phyloP scores from a whole-genome alignment of 768 basidiomycete species.

The Termitomyces sp. region DNA sequence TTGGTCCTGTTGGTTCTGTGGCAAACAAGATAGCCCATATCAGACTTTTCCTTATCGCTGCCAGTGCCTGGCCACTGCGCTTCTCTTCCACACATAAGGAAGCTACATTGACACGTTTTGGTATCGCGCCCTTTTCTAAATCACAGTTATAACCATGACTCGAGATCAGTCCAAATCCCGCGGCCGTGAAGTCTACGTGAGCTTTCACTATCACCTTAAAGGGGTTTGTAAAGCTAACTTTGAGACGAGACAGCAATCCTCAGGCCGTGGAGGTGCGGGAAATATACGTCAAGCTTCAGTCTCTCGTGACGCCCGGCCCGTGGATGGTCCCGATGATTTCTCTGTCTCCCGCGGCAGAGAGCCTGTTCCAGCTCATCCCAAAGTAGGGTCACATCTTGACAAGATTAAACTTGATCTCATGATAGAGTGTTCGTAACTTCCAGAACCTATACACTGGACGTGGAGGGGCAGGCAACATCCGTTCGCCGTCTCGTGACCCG shows the following conservation, averaged over 20 bases:
- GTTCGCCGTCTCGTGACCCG: slow-evolving; percentile 63
- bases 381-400: slow-evolving; percentile 20
- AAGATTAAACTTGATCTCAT: not conserved
- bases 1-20: not conserved
- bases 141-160: slow-evolving; percentile 15
- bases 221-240: not conserved
- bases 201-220: slow-evolving; percentile 16
- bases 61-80: slow-evolving; percentile 3
- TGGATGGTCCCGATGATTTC: slow-evolving; percentile 48
- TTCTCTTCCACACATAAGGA: not conserved
- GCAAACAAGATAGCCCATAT: slow-evolving; percentile 2
- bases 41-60: slow-evolving; percentile 4
- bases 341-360: slow-evolving; percentile 60
- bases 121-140: not conserved
- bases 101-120: not conserved
- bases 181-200: slow-evolving; percentile 54
- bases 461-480: slow-evolving; percentile 83
- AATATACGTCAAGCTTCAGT: slow-evolving; percentile 51
- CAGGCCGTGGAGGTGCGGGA: slow-evolving; percentile 64
- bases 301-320: slow-evolving; percentile 38
- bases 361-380: slow-evolving; percentile 26
- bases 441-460: slow-evolving; percentile 59
- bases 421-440: not conserved
- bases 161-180: slow-evolving; percentile 48
- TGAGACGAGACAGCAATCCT: slow-evolving; percentile 33